A percentile compares a stretch with the other conserved stretches of the same genome.
Evolutionary conservation across 345 rosid genomes (phyloP).

Genomic region (Euphorbia lathyris): DNA sequence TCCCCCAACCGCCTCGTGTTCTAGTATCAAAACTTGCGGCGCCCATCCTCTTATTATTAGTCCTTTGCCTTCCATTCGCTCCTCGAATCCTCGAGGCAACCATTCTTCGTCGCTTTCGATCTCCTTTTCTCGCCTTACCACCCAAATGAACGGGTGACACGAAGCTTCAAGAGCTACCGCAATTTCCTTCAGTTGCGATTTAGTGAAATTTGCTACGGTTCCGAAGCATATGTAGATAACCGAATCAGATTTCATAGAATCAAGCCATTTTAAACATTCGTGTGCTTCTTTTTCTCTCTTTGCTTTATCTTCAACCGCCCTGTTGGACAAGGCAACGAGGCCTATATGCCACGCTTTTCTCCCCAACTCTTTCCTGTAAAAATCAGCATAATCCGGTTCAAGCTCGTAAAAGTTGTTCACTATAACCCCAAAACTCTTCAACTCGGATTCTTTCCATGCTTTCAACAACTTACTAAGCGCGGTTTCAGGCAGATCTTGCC

Average conservation of each 20-base stretch:
- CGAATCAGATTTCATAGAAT: conserved; percentile 29
- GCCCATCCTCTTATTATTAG: not conserved
- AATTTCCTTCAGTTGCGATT: conserved; percentile 32
- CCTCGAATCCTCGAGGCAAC: not conserved
- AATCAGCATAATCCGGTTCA: not conserved
- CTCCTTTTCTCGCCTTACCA: not conserved
- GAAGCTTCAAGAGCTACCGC: conserved; percentile 37
- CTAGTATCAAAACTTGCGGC: too few species aligned
- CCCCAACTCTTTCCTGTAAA: not conserved
- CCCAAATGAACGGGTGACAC: conserved; percentile 2
- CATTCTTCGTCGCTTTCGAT: not conserved
- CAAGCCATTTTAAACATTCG: conserved; percentile 40
- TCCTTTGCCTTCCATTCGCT: not conserved
- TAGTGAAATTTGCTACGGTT: conserved; percentile 20
- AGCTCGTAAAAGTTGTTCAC: conserved; percentile 2
- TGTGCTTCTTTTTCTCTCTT: conserved; percentile 22
- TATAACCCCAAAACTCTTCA: not conserved
- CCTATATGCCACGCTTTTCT: conserved; percentile 39
- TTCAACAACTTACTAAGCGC: too few species aligned
- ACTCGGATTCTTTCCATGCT: too few species aligned
- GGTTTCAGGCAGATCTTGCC: too few species aligned
- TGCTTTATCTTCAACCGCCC: conserved; percentile 1
- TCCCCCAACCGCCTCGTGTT: too few species aligned
- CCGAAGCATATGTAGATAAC: conserved; percentile 42
- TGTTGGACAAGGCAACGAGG: conserved; percentile 27